Conservation (phyloP, 1,284 basidiomycete genomes). For the Coriolopsis trogii region DNA sequence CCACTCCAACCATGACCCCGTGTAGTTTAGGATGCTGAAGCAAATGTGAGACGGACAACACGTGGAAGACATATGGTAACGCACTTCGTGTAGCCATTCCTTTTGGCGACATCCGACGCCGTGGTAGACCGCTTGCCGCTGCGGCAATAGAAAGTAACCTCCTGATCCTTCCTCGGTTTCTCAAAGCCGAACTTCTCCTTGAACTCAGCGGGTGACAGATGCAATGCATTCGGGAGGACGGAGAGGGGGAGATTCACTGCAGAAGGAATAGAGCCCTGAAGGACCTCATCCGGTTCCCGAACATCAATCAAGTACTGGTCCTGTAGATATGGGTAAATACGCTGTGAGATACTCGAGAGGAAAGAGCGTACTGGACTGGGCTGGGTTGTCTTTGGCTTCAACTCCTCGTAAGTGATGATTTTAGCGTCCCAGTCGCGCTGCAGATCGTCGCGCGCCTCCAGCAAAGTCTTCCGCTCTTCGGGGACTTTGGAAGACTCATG, state of each 20-base stretch:
- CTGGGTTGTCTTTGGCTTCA: constrained; percentile 82
- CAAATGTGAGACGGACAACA: background rate
- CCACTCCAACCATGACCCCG: constrained; percentile 95
- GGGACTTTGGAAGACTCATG: constrained; percentile 41
- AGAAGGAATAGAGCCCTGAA: constrained; percentile 94
- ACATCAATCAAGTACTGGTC: constrained; percentile 89
- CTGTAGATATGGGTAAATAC: constrained; percentile 41
- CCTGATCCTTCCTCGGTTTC: constrained; percentile 78
- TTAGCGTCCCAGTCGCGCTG: constrained; percentile 73
- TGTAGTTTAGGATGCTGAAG: constrained; percentile 82
- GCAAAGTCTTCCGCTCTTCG: constrained; percentile 38
- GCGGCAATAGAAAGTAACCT: constrained; percentile 93
- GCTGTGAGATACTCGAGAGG: background rate
- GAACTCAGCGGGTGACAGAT: constrained; percentile 64
- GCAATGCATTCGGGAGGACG: constrained; percentile 71
- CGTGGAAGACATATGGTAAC: constrained; percentile 28
- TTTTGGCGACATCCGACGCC: constrained; percentile 83
- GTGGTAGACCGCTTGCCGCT: constrained; percentile 86
- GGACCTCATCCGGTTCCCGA: constrained; percentile 91
- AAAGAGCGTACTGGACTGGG: constrained; percentile 72
- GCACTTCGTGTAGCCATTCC: constrained; percentile 86
- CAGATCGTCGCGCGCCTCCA: constrained; percentile 49
- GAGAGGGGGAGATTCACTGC: constrained; percentile 94
- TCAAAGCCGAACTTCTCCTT: constrained; percentile 79
- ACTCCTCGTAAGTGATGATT: constrained; percentile 77